A percentile compares a stretch with the other conserved stretches of the same genome.
These are phyloP conservation scores for Periconia digitata DNA, from an alignment of 2,329 filamentous ascomycete genomes.

Conservation along the genomic window DNA sequence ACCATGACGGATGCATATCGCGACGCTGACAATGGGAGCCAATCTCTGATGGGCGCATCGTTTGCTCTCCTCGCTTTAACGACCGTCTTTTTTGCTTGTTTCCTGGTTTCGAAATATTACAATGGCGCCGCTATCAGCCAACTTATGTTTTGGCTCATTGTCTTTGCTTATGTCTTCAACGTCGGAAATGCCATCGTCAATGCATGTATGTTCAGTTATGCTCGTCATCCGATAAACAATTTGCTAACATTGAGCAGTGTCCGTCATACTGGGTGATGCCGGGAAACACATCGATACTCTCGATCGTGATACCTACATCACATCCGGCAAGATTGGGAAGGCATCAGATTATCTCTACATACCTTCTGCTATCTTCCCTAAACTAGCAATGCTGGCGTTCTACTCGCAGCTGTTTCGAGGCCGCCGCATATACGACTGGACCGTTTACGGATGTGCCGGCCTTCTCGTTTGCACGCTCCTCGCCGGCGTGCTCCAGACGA, in stretches of 20 bases:
- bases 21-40: slow-evolving; percentile 1
- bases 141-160: slow-evolving; percentile 1
- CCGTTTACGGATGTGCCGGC: not conserved
- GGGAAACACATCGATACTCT: slow-evolving; percentile 1
- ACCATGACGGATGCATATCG: not conserved
- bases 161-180: not conserved
- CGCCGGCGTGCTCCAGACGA: not conserved
- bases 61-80: slow-evolving; percentile 1
- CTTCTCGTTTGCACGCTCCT: not conserved
- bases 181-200: slow-evolving; percentile 1
- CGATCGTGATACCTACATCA: not conserved
- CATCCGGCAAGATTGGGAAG: slow-evolving; percentile 1
- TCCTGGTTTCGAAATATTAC: slow-evolving; percentile 1
- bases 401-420: not conserved
- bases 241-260: not conserved
- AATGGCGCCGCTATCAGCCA: not conserved
- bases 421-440: not conserved
- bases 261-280: not conserved
- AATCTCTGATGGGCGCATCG: not conserved
- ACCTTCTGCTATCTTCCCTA: not conserved
- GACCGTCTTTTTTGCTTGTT: not conserved
- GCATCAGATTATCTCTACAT: not conserved
- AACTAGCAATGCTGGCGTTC: slow-evolving; percentile 1
- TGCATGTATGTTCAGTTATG: not conserved
- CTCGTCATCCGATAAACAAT: not conserved